Evolutionary conservation across 768 basidiomycete species (phyloP), one percentile per base, ranked within the genome.

Genomic region (Lentinula guzmanii): DNA sequence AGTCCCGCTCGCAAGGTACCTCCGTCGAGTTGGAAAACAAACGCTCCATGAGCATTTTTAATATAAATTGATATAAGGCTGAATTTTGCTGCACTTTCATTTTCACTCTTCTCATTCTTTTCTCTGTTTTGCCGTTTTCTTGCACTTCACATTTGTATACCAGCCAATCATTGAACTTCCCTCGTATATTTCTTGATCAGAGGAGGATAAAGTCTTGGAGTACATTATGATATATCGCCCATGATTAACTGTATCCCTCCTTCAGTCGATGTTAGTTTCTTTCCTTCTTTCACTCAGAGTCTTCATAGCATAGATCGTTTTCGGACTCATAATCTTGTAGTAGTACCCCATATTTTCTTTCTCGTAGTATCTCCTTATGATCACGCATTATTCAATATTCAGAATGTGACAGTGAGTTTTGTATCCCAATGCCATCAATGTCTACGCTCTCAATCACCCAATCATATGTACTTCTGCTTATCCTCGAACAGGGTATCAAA

Each of bases 1-100:
- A 70, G 74, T 56, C 35, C 53, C 18, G 18, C 76, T 73, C 74
- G 48, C 9, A 60, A 51, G n/a, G 74, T 78, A 1, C 85, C 86
- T 8, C 85, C 86, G 11, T 87, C 86, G 39, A 86, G 86, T 64
- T 87, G 86, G 86, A 85, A 82, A 70, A 68, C 76, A 48, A 43
- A 51, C 21, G 48, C 18, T 52, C 4, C 35, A 48, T 58, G 41
- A 43, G 18, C 31, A 15, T 6, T n/a, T 4, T 31, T 51, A 5
- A 24, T 51, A 46, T 24, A 39, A 7, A 7, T 13, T 7, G 16
- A 16, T 16, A 43, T 13, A 43, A 43, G 42, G n/a, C 6, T 43
- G 42, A 46, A 21, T 50, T 21, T 24, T 24, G 3, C 24, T 24
- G 24, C 24, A 24, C 24, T 24, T 24, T n/a, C n/a, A 3, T 37